Evolutionary conservation across 805 yeast species (phyloP), one percentile per base, ranked within the genome.

Genomic region (Debaryomyces prosopidis): DNA sequence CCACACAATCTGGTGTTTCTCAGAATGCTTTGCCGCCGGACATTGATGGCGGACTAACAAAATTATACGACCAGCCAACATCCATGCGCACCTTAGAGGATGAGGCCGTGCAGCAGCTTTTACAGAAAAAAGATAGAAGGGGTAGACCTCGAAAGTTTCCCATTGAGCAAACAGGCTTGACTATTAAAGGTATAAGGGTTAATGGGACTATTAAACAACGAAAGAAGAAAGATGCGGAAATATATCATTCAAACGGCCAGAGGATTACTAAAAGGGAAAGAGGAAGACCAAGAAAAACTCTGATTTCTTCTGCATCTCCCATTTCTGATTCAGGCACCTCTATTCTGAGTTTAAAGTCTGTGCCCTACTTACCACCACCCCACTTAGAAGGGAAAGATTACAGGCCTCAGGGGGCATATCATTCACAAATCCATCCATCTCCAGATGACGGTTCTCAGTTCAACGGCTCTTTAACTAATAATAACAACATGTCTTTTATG

Each of bases 61-160:
- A 51, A 49, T 52, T 58, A 34, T 56, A 55, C 39, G 59, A 60
- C n/a, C 66, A 65, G 47, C 68, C 68, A 1, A 53, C 66, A 5
- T 57, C 57, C 39, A 48, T 62, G 50, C 52, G 66, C 19, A 62
- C 55, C 10, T 58, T 62, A 38, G 65, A 59, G 19, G 66, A 62
- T 32, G 68, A 60, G 28, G 71, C 66, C 10, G 68, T 66, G 5
- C 55, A 67, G 48, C 62, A 66, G 45, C 58, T 71, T 27, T 53
- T 72, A 20, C 58, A 60, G 42, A 70, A 60, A 54, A 71, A 77
- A 54, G 71, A 75, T 60, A 64, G 69, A 59, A 46, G 80, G 34
- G 82, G 82, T 11, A 62, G 82, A 50, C 81, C 81, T 2, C 62
- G 80, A 51, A 77, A 77, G 52, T 71, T 71, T 44, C 76, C 80